Percentiles rank a stretch among this genome's conserved stretches.
Conservation (phyloP, 805 yeast species). For the Huiozyma sinensis region DNA sequence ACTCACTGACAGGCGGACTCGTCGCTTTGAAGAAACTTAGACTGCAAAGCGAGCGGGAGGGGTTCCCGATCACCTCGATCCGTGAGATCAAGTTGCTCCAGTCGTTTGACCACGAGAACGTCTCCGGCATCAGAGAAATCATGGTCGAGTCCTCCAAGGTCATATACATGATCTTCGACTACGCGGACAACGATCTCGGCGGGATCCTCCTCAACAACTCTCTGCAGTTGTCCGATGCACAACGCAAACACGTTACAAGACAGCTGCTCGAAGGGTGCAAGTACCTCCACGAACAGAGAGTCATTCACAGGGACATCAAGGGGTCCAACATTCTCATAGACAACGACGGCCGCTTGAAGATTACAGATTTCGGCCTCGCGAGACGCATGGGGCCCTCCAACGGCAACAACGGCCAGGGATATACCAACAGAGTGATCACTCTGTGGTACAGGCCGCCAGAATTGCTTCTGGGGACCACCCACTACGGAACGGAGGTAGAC, state of each 20-base stretch:
- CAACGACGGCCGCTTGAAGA: constrained; percentile 50
- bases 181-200: constrained; percentile 86
- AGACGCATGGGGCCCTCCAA: constrained; percentile 51
- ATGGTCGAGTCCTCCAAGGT: constrained; percentile 59
- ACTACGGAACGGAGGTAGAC: constrained; percentile 84
- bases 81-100: constrained; percentile 84
- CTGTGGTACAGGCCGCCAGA: constrained; percentile 98
- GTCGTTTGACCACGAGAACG: constrained; percentile 62
- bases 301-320: constrained; percentile 73
- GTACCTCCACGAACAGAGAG: constrained; percentile 56
- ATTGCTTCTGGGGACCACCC: constrained; percentile 78
- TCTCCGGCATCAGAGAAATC: constrained; percentile 77
- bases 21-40: constrained; percentile 85
- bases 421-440: constrained; percentile 91
- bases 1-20: constrained; percentile 50
- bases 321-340: constrained; percentile 69
- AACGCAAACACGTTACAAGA: constrained; percentile 53
- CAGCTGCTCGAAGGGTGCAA: constrained; percentile 60
- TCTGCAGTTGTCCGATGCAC: constrained; percentile 48
- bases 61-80: constrained; percentile 92
- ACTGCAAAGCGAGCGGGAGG: constrained; percentile 82
- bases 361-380: constrained; percentile 79
- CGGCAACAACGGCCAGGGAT: constrained; percentile 40
- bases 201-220: constrained; percentile 76
- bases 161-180: constrained; percentile 85